Evolutionary conservation across 225 moss, liverwort and hornwort genomes (phyloP), one percentile per base, ranked within the genome.

Genomic region (Physcomitrellopsis africana): DNA sequence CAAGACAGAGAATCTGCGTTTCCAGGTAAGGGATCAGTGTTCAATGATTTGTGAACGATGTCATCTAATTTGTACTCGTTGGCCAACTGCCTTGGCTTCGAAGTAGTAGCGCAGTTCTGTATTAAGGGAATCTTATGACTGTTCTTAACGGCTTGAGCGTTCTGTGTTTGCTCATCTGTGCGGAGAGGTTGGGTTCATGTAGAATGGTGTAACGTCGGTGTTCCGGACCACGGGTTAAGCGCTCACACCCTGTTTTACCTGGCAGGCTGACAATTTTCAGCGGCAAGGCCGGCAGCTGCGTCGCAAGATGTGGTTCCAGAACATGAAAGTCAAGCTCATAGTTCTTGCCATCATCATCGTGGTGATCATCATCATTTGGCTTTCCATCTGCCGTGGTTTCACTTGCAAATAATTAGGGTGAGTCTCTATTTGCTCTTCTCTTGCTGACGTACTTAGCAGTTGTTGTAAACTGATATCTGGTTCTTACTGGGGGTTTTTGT

Each of bases 1-100:
- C 69, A 97, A 94, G 85, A 97, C 97, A 20, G 97, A 97, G 55
- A 93, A 91, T 67, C 84, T 97, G n/a, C 86, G 91, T 42, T 91
- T 88, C 62, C 96, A 96, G 81, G 96, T 95, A 12, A 47, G 20
- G 51, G 15, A 4, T 1, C 10, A 27, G 19, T 23, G 2, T 24
- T 58, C 51, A 0, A 63, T 15, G 5, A 37, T 16, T 60, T 42
- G 58, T 37, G 18, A 37, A 37, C 32, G 32, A 4, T 37, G 24
- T 37, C 32, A 37, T 37, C 45, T 15, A 51, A 65, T 12, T 19
- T 0, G 14, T 12, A 29, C 12, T 24, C 46, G 15, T 37, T 7
- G 32, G 32, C 32, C 32, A 37, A 37, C 4, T 7, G 32, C 32
- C 0, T 37, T 1, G 4, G 29, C 29, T 29, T 37, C 4, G 32